A percentile compares a stretch with the other conserved stretches of the same genome.
Conservation (phyloP, 371 early-diverging fungal species). For the Dichotomocladium elegans region DNA sequence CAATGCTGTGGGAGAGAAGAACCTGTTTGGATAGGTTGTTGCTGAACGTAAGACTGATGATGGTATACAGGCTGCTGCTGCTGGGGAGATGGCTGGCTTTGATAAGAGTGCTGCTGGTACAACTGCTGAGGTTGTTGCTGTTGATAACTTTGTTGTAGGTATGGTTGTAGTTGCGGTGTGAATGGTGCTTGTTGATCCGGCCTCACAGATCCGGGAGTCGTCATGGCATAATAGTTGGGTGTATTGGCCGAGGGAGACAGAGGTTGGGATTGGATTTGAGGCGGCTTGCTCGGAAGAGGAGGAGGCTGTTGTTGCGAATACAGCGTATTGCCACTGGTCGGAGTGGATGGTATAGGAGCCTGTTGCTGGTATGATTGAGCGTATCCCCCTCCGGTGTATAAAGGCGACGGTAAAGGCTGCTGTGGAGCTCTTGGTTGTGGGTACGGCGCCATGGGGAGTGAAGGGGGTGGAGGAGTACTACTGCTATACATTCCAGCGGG, state of each 20-base stretch:
- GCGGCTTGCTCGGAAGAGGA: slow-evolving; percentile 1
- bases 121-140: background rate
- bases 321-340: background rate
- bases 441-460: background rate
- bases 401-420: background rate
- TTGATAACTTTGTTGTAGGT: background rate
- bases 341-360: background rate
- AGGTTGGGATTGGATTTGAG: background rate
- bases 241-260: background rate
- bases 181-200: background rate
- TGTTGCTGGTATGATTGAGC: background rate
- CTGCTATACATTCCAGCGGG: background rate
- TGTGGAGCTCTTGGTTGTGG: background rate
- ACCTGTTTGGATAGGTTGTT: no score
- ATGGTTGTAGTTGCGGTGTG: background rate
- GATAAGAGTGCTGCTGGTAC: background rate
- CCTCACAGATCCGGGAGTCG: background rate
- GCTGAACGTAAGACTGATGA: no score
- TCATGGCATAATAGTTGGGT: slow-evolving; percentile 3
- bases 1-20: no score
- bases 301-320: slow-evolving; percentile 1
- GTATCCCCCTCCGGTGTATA: no score
- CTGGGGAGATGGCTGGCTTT: background rate
- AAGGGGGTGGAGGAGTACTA: background rate
- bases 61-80: background rate